Evolutionary conservation across 2,329 filamentous ascomycete species (phyloP), one percentile per base, ranked within the genome.

Genomic region (Monosporascus cannonballus): DNA sequence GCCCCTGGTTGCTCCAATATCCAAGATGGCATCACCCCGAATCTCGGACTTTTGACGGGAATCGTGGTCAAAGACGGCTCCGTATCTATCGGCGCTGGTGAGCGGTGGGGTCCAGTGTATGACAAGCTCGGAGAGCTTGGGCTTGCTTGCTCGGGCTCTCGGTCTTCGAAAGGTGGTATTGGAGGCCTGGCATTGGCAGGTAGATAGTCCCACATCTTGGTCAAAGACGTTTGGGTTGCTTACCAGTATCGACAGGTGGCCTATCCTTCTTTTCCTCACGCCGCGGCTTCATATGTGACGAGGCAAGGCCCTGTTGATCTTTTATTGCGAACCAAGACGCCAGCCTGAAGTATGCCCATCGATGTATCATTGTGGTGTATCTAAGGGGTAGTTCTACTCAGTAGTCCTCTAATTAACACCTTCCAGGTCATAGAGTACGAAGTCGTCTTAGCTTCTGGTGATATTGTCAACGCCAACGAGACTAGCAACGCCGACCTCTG

Each of bases 11-110:
- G 50, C 48, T 41, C 51, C 3, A 59, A 58, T 25, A 55, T 59
- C 18, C 14, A 56, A 6, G 42, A 53, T 24, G 55, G 59, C 14
- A 57, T 59, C 44, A 58, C 57, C 3, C 14, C 58, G 4, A 25
- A 56, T 48, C 34, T 57, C 38, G 3, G 44, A 15, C 39, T 44
- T 6, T 11, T 58, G 20, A 54, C 49, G 17, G 54, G 52, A 3
- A 47, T 60, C 30, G 34, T 47, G 2, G 11, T 53, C 15, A 39
- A 52, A 8, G 47, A 54, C 4, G 52, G 48, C 2, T 2, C 9
- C 6, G 55, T 60, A 0, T 39, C 18, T 1, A 36, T 57, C 14
- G 56, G 9, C 2, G 56, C 56, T 1, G 57, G 57, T 14, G 56
- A 54, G 44, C 45, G 25, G 11, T 59, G 57, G 51, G 56, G 57